Evolutionary conservation across 768 basidiomycete species (phyloP).

Genomic region (Boletus tomentosulus): DNA sequence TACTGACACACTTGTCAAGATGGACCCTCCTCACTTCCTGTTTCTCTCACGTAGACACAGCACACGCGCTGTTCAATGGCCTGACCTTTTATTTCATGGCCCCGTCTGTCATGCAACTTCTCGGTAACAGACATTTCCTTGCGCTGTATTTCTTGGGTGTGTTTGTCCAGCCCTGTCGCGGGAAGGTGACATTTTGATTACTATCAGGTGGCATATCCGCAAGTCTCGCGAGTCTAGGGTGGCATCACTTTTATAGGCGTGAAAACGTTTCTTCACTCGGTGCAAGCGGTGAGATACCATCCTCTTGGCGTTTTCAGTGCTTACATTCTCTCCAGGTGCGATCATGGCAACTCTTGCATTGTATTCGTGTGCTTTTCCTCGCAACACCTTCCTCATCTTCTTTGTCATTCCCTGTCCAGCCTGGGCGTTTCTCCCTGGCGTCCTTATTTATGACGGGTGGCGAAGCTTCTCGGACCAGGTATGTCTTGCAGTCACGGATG

Average conservation of each 20-base stretch:
- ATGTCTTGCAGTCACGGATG: conserved; percentile 6
- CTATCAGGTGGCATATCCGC: conserved; percentile 55
- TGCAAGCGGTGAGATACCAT: conserved; percentile 59
- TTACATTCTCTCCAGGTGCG: conserved; percentile 46
- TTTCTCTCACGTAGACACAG: conserved; percentile 64
- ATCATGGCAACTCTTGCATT: conserved; percentile 68
- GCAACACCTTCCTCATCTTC: conserved; percentile 62
- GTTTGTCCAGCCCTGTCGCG: conserved; percentile 14
- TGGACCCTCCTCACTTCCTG: conserved; percentile 70
- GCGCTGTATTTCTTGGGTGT: conserved; percentile 69
- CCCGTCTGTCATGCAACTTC: conserved; percentile 51
- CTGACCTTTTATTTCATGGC: conserved; percentile 78
- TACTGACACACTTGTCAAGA: conserved; percentile 34
- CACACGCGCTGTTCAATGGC: conserved; percentile 72
- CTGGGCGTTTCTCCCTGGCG: conserved; percentile 65
- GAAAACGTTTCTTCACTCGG: conserved; percentile 45
- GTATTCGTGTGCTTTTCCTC: conserved; percentile 68
- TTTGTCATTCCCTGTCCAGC: conserved; percentile 77
- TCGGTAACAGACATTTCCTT: conserved; percentile 66
- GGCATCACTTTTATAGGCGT: conserved; percentile 37
- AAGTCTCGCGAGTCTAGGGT: conserved; percentile 45
- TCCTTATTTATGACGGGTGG: conserved; percentile 39
- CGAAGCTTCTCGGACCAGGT: conserved; percentile 35
- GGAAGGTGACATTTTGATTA: background rate
- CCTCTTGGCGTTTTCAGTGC: background rate